Conservation (phyloP, 306 rosid genomes). For the Vachellia pachyceras region DNA sequence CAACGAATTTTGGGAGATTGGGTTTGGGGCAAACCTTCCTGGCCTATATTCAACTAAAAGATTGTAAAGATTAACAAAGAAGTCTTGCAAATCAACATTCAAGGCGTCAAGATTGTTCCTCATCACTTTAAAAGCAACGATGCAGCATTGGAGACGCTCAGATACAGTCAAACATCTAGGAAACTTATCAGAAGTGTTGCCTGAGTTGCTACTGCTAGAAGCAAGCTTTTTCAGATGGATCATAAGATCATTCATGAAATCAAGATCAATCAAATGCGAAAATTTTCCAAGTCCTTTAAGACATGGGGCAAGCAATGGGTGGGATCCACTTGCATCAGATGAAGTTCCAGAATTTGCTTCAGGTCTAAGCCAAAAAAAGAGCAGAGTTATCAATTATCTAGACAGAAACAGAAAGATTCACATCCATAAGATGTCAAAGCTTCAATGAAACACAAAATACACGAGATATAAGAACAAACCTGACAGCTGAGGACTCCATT, state of each 20-base stretch:
- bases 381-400: constrained; percentile 30
- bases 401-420: constrained; percentile 34
- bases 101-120: constrained; percentile 90
- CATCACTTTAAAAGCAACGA: constrained; percentile 96
- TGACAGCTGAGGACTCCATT: constrained; percentile 54
- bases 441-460: constrained; percentile 22
- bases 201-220: constrained; percentile 55
- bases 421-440: constrained; percentile 5
- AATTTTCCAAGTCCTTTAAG: constrained; percentile 92
- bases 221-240: constrained; percentile 77
- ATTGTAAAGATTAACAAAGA: constrained; percentile 88
- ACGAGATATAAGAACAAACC: constrained; percentile 51
- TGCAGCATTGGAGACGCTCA: constrained; percentile 92
- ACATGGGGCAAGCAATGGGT: constrained; percentile 84
- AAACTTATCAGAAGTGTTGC: constrained; percentile 49
- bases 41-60: constrained; percentile 89
- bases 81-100: constrained; percentile 94
- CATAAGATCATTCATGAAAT: constrained; percentile 92
- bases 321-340: constrained; percentile 54
- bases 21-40: constrained; percentile 71
- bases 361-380: constrained; percentile 53
- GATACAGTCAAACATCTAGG: constrained; percentile 68
- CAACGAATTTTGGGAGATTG: background rate
- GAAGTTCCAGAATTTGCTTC: constrained; percentile 51
- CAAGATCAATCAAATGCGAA: constrained; percentile 85